A percentile compares a stretch with the other conserved stretches of the same genome.
Evolutionary conservation across 768 basidiomycete species (phyloP).

Genomic region (Mycena venus): DNA sequence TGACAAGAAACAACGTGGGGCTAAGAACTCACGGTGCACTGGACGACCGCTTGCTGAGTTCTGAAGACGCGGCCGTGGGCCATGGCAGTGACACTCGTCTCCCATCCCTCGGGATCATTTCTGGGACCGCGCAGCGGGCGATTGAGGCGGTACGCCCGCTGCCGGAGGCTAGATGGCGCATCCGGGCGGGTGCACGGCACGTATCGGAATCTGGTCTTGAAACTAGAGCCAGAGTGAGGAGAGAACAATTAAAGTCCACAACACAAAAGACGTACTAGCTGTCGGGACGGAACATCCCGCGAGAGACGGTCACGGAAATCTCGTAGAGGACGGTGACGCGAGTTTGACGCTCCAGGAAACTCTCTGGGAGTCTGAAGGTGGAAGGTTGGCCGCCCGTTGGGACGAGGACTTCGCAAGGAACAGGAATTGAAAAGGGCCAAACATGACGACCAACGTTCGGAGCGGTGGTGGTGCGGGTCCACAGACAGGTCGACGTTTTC

Average conservation of each 20-base stretch:
- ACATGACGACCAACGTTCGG: not conserved
- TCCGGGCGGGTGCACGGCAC: slow-evolving; percentile 2
- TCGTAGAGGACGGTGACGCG: slow-evolving; percentile 12
- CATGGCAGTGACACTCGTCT: not conserved
- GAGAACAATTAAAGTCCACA: not conserved
- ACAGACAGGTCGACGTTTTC: not conserved
- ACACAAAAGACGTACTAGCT: not conserved
- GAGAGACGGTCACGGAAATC: not conserved
- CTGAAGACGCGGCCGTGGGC: slow-evolving; percentile 11
- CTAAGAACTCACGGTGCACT: slow-evolving; percentile 12
- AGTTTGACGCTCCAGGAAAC: slow-evolving; percentile 9
- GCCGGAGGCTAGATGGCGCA: not conserved
- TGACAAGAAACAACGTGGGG: not conserved
- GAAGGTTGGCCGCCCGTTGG: not conserved
- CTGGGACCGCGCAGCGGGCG: not conserved
- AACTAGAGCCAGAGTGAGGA: not conserved
- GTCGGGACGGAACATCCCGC: not conserved
- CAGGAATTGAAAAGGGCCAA: slow-evolving; percentile 11
- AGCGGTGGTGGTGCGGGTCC: not conserved
- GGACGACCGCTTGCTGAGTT: not conserved
- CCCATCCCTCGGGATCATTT: not conserved
- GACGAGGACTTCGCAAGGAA: not conserved
- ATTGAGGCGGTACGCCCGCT: not conserved
- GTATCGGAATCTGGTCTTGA: slow-evolving; percentile 14
- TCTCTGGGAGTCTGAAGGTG: not conserved